Percentiles rank a stretch among this genome's conserved stretches.
phyloP scores from a whole-genome alignment of 805 yeast species.

The Lachancea kluyveri region DNA sequence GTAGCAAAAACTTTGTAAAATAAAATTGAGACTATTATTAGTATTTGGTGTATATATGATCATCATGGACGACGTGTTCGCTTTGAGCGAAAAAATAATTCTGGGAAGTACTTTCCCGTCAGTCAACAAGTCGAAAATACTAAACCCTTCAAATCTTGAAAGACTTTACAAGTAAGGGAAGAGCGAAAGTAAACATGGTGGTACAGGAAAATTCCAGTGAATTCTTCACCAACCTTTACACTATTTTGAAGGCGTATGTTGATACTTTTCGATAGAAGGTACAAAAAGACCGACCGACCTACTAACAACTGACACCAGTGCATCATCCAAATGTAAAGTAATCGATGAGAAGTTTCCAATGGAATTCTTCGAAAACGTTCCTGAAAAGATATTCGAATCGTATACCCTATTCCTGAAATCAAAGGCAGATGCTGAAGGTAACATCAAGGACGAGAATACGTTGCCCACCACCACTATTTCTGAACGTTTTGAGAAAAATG shows the following conservation, averaged over 20 bases:
- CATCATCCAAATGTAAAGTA: constrained; percentile 28
- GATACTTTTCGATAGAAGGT: not conserved
- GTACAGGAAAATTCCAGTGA: no score
- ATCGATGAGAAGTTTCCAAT: constrained; percentile 37
- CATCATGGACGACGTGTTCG: no score
- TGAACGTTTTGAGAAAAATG: constrained; percentile 33
- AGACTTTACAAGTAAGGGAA: no score
- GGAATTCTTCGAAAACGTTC: constrained; percentile 40
- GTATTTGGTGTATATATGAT: no score
- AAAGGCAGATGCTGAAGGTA: constrained; percentile 16
- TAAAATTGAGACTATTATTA: no score
- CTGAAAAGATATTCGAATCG: constrained; percentile 38
- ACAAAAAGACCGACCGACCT: not conserved
- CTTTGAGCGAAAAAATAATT: no score
- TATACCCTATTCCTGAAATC: constrained; percentile 33
- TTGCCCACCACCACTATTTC: constrained; percentile 35
- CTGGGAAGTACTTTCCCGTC: no score
- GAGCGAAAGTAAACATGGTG: no score
- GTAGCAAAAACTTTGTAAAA: no score
- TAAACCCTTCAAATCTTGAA: no score
- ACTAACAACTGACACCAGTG: constrained; percentile 15
- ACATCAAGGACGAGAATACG: constrained; percentile 19
- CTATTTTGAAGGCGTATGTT: constrained; percentile 21
- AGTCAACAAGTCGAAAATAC: no score
- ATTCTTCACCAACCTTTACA: constrained; percentile 15